These are phyloP conservation scores for Chenopodium suecicum DNA, from an alignment of 148 eudicot genomes.

Conservation along the genomic window DNA sequence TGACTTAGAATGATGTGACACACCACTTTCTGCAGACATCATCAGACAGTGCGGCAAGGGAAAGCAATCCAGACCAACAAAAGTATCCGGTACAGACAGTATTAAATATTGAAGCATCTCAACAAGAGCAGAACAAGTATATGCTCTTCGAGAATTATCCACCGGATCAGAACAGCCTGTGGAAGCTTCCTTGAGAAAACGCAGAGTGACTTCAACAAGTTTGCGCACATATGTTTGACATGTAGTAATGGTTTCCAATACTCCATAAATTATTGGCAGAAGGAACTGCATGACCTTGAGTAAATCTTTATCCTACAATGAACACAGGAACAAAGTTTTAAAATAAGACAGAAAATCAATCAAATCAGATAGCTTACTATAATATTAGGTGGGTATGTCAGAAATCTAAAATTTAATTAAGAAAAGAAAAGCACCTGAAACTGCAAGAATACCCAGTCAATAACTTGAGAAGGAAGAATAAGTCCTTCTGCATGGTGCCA, in stretches of 20 bases:
- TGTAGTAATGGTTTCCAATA: slow-evolving; percentile 60
- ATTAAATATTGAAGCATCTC: slow-evolving; percentile 93
- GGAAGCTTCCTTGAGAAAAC: slow-evolving; percentile 68
- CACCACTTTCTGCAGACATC: slow-evolving; percentile 42
- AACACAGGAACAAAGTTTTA: slow-evolving; percentile 3
- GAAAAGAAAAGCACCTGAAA: slow-evolving; percentile 61
- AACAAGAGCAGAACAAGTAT: slow-evolving; percentile 65
- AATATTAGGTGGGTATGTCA: not conserved
- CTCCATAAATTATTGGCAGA: slow-evolving; percentile 73
- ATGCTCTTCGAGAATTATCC: slow-evolving; percentile 69
- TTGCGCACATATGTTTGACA: slow-evolving; percentile 86
- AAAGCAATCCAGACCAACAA: slow-evolving; percentile 94
- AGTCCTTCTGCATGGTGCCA: slow-evolving; percentile 91
- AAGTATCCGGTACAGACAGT: slow-evolving; percentile 86
- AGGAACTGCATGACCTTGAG: slow-evolving; percentile 72
- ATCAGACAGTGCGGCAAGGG: slow-evolving; percentile 67
- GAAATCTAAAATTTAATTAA: not conserved
- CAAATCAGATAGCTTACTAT: not conserved
- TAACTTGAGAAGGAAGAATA: slow-evolving; percentile 69
- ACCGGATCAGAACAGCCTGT: slow-evolving; percentile 75
- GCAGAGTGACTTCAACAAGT: slow-evolving; percentile 66
- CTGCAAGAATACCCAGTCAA: slow-evolving; percentile 90
- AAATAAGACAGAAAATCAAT: not conserved
- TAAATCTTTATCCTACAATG: slow-evolving; percentile 72
- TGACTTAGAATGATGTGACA: slow-evolving; percentile 41